Evolutionary conservation across 192 early-diverging fungal species (phyloP).

Genomic region (Phlyctochytrium arcticum): DNA sequence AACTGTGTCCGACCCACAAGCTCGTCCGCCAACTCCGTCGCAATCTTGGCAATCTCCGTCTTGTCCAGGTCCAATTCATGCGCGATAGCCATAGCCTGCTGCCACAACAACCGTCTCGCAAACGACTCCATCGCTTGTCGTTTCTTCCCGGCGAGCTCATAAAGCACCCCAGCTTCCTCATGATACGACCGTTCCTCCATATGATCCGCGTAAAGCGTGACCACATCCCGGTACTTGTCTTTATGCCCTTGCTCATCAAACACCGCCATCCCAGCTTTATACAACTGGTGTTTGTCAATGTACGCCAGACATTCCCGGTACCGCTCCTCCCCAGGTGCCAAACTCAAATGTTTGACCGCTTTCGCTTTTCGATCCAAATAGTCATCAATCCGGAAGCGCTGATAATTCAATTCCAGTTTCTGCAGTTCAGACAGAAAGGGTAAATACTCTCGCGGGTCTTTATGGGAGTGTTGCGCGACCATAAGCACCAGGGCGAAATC

Average conservation of each 20-base stretch:
- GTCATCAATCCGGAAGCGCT: slow-evolving; percentile 84
- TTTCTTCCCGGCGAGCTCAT: slow-evolving; percentile 56
- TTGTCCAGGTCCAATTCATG: slow-evolving; percentile 45
- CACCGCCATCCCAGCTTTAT: slow-evolving; percentile 51
- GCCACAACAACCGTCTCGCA: slow-evolving; percentile 55
- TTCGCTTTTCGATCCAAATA: slow-evolving; percentile 66
- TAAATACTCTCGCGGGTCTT: slow-evolving; percentile 94
- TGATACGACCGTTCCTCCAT: slow-evolving; percentile 51
- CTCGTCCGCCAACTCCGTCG: slow-evolving; percentile 47
- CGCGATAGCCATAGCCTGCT: slow-evolving; percentile 63
- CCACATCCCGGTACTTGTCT: slow-evolving; percentile 42
- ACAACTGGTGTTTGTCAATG: slow-evolving; percentile 61
- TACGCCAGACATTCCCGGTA: slow-evolving; percentile 56
- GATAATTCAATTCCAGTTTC: slow-evolving; percentile 69
- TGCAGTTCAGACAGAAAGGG: slow-evolving; percentile 81
- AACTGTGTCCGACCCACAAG: slow-evolving; percentile 59
- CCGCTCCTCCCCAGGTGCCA: slow-evolving; percentile 10
- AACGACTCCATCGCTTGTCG: slow-evolving; percentile 59
- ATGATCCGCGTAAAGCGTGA: slow-evolving; percentile 59
- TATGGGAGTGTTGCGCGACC: slow-evolving; percentile 96
- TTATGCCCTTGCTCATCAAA: slow-evolving; percentile 39
- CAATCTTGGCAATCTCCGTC: slow-evolving; percentile 46
- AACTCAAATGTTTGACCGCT: slow-evolving; percentile 64
- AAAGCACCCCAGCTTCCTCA: slow-evolving; percentile 62
- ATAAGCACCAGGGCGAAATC: slow-evolving; percentile 87